Base-by-base conservation (phyloP, 495 filamentous ascomycete species). In the Hypoxylon perforatum region DNA sequence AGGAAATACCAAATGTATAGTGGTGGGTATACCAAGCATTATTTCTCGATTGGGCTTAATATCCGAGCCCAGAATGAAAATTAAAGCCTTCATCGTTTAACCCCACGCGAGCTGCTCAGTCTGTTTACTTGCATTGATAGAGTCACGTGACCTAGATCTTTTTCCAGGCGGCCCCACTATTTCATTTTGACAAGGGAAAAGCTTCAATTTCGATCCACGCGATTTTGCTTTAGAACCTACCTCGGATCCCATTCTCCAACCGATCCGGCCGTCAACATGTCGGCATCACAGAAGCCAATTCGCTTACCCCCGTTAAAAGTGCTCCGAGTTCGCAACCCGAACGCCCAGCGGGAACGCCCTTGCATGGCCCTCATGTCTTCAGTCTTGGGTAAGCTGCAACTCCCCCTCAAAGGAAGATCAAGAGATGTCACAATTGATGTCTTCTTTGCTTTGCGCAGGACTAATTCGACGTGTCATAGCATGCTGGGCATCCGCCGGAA, bases 401-500 rank as follows among this genome's bases (percentile, higher is more conserved):
- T 22, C 36, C n/a, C 10, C 35, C 28, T n/a, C 25, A 28, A 5
- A 12, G 39, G n/a, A 22, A 36, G 23, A 47, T 41, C 23, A 64
- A 28, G 19, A 11, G n/a, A 30, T 30, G 39, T 21, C 10, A 4
- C 30, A 25, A 60, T n/a, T 71, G 12, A 59, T 22, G 23, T 49
- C 12, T 28, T 23, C 55, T 17, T 18, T n/a, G 10, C 41, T n/a
- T 12, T 59, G 35, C 22, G 67, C 67, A 59, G 53, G 25, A 54
- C 28, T 42, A 42, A 21, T 15, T 45, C 30, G 25, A 11, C 2
- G 7, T 25, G 10, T 42, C 44, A 72, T 69, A 97, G 93, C 91
- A 68, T 99, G 95, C 79, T 99, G 95, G 95, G 95, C 95, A 1
- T 97, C 94, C 1, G 82, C 90, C 11, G 93, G 93, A 57, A 89